Evolutionary conservation across 2,329 filamentous ascomycete genomes (phyloP).

Genomic region (Nothopassalora personata): DNA sequence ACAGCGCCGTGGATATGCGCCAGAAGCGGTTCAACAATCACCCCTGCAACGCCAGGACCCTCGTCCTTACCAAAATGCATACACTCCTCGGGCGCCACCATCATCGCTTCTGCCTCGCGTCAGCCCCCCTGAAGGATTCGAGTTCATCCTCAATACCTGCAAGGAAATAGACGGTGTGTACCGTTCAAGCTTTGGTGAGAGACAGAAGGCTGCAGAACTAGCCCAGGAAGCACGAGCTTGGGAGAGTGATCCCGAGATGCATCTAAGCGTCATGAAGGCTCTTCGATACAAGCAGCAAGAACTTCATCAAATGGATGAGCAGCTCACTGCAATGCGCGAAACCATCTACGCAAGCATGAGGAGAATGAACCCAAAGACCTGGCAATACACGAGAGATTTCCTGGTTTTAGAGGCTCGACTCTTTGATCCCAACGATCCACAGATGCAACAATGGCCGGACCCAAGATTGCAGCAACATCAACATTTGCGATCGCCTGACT

Average conservation of each 20-base stretch:
- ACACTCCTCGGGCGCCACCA: neutral
- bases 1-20: neutral
- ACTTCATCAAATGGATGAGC: neutral
- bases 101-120: neutral
- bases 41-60: neutral
- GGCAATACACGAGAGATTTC: conserved; percentile 3
- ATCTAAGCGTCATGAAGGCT: conserved; percentile 6
- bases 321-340: neutral
- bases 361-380: conserved; percentile 2
- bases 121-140: conserved; percentile 1
- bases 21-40: neutral
- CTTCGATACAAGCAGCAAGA: conserved; percentile 1
- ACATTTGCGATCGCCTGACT: neutral
- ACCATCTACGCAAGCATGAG: conserved; percentile 2
- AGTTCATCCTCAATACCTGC: conserved; percentile 15
- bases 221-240: conserved; percentile 12
- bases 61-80: neutral
- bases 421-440: neutral
- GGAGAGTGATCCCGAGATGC: conserved; percentile 9
- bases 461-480: conserved; percentile 1
- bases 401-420: conserved; percentile 6
- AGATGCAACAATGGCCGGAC: conserved; percentile 6
- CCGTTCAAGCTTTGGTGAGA: conserved; percentile 5
- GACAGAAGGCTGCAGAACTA: conserved; percentile 10
- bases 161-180: conserved; percentile 11